Evolutionary conservation across 108 stramenopile species (phyloP), one percentile per base, ranked within the genome.

Genomic region (Skeletonema grethae): DNA sequence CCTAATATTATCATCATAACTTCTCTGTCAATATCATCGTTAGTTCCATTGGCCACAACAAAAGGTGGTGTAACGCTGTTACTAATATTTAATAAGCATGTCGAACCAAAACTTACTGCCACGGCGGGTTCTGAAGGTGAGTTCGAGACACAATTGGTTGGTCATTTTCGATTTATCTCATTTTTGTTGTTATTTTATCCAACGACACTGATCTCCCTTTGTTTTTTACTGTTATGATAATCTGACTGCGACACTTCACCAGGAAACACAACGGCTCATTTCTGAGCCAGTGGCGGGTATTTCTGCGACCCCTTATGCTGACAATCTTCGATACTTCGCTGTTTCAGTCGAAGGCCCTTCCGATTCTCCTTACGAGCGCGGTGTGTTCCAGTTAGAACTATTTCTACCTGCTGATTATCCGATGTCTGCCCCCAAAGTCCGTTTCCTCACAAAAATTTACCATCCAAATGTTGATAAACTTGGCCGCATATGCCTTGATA

Each of bases 391-490:
- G 67, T 79, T 99, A 61, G 98, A 98, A 87, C 86, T 98, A 2
- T 98, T 98, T 78, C 79, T 99, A 7, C 98, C 99, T 1, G 85
- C 94, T 16, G 99, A 99, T 76, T 99, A 99, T 77, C 99, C 99
- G 39, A 99, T 99, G 98, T 93, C 96, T 63, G 96, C 99, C 12
- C 99, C 99, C 61, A 98, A 98, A 84, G 97, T 99, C 12, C 95
- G 99, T 1, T 99, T 99, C 69, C 79, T 99, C 45, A 99, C 99
- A 24, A 98, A 98, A 88, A 97, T 98, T 60, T 99, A 96, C 73
- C 99, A 99, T 75, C 98, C 98, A 39, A 99, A 99, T 86, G 93
- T 99, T 24, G 98, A 99, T 84, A 95, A 97, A 65, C 87, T 97
- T 22, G 98, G 97, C 16, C 80, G 97, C 58, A 99, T 99, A 74